Evolutionary conservation across 1,284 basidiomycete species (phyloP), one percentile per base, ranked within the genome.

Genomic region (Austroboletus niveus): DNA sequence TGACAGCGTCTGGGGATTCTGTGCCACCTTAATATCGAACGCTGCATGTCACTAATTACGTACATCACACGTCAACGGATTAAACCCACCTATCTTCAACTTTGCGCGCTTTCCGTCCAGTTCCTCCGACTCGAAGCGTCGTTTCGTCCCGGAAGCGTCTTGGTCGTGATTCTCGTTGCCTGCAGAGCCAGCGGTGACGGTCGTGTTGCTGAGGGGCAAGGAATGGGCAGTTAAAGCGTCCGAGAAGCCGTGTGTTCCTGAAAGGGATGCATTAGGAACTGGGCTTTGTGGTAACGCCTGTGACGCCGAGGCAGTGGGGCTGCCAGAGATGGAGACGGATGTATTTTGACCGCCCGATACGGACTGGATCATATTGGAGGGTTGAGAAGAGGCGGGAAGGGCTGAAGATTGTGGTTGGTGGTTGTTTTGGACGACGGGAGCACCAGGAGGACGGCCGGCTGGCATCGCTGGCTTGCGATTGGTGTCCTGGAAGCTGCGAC

Each of bases 101-200:
- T 85, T 77, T 44, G 70, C 79, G 58, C 87, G 79, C 68, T 91
- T 91, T 45, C 68, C 74, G 48, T 87, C 83, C 39, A 69, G 67
- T 51, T 87, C 86, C 45, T 84, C 83, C n/a, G 73, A 72, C 47
- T 84, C 82, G 54, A 84, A 69, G 64, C 88, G 89, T 57, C 89
- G 75, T 65, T 91, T 91, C 51, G 82, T 74, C 22, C 74, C 77
- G 51, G 84, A 80, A 17, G 66, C 57, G 48, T 87, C 87, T 31
- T 64, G 61, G 30, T 75, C 75, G 42, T 58, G 61, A 14, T 54
- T 54, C 3, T 68, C 64, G 27, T 43, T 60, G 8, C 35, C 32
- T 30, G 44, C 27, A 42, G 59, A 55, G n/a, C 36, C 31, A 42
- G 54, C 29, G 32, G 56, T 52, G 7, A 50, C 42, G 31, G 44